Evolutionary conservation across 371 early-diverging fungal genomes (phyloP).

Genomic region (Pancytospora philotis): DNA sequence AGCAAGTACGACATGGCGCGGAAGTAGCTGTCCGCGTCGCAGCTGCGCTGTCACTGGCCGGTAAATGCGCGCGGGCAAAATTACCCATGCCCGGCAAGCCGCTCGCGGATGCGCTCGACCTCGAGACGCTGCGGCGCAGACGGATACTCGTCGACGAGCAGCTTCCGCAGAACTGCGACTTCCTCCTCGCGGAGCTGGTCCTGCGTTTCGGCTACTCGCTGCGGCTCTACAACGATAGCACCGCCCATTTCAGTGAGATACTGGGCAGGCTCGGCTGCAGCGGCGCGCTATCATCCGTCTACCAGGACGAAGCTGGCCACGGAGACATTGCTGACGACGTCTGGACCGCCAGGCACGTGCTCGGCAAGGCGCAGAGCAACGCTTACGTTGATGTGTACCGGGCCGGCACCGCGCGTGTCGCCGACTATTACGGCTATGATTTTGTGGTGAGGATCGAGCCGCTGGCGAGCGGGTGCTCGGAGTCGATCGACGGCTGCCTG

Average conservation of each 20-base stretch:
- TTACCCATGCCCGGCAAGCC: slow-evolving; percentile 2
- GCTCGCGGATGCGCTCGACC: slow-evolving; percentile 20
- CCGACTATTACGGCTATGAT: slow-evolving; percentile 42
- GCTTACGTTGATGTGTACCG: slow-evolving; percentile 32
- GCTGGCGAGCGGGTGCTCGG: slow-evolving; percentile 36
- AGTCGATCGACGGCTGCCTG: slow-evolving; percentile 39
- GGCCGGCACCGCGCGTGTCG: slow-evolving; percentile 25
- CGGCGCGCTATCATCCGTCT: slow-evolving; percentile 11
- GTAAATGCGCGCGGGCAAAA: too few species aligned
- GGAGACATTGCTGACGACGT: slow-evolving; percentile 27
- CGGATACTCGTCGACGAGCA: slow-evolving; percentile 28
- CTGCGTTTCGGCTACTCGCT: slow-evolving; percentile 11
- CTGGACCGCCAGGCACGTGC: slow-evolving; percentile 19
- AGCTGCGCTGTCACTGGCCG: too few species aligned
- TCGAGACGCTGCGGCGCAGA: slow-evolving; percentile 14
- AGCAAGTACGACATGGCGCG: too few species aligned
- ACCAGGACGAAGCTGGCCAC: neutral
- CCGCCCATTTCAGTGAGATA: slow-evolving; percentile 22
- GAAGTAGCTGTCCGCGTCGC: too few species aligned
- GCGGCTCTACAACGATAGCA: slow-evolving; percentile 17
- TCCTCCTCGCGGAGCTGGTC: slow-evolving; percentile 33
- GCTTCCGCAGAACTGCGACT: slow-evolving; percentile 40
- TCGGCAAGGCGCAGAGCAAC: neutral
- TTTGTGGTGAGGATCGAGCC: slow-evolving; percentile 31
- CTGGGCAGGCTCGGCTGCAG: neutral